Evolutionary conservation across 805 yeast species (phyloP), one percentile per base, ranked within the genome.

Genomic region (Metschnikowia reukaufii): DNA sequence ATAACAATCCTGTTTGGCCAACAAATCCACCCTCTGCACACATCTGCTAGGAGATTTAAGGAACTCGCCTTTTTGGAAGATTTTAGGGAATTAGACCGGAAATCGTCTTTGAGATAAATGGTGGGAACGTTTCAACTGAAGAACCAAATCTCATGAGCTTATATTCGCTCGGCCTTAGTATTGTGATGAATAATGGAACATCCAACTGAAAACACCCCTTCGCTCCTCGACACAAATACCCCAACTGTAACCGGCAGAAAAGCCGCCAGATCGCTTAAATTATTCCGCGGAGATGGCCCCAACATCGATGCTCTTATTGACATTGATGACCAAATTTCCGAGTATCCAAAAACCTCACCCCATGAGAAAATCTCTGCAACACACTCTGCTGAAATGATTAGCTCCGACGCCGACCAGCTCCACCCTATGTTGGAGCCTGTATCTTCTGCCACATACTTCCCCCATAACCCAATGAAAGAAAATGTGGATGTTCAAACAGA

Each of bases 361-460:
- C 41, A 34, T 23, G 49, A 49, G 34, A 37, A 23, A 17, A 7
- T 17, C 20, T 21, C 45, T 13, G 43, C 52, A 10, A 37, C 21
- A 32, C 42, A 15, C 4, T 19, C 39, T 10, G 32, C 19, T 12
- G 44, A 38, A n/a, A 23, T 10, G 12, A 23, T 36, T 4, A 23
- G 32, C 12, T 36, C 29, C 5, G 42, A 36, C 3, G 8, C 40
- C 19, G 42, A 30, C 12, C 25, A 18, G 29, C 39, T 36, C 25
- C 40, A 43, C 9, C 50, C 53, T 10, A 33, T 49, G 23, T 55
- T 80, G 37, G 84, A 83, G 48, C 87, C 88, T 0, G 78, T 82
- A 0, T 81, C 86, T 0, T 80, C 86, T 1, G 89, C 88, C 0
- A 82, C 88, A 0, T 84, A 83, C 59, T 76, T 82, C 47, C 90